A percentile compares a stretch with the other conserved stretches of the same genome.
Conservation (phyloP, 129 eudicot species). For the Artemisia annua region DNA sequence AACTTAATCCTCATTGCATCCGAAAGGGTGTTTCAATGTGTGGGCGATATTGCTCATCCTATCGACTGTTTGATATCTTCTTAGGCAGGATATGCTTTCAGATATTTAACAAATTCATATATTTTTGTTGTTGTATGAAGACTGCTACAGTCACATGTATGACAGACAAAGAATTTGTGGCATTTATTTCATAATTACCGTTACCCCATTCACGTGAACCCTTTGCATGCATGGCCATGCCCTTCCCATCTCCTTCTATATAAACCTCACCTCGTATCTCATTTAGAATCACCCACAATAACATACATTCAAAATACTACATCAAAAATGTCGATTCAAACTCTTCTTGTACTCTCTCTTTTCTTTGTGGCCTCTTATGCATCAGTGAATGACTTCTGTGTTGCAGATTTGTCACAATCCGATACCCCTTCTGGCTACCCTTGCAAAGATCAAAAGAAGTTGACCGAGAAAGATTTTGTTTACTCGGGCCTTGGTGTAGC, state of each 20-base stretch:
- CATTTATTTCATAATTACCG: slow-evolving; percentile 19
- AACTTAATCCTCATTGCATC: not conserved
- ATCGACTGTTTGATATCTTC: slow-evolving; percentile 3
- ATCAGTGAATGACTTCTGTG: slow-evolving; percentile 78
- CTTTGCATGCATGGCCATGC: slow-evolving; percentile 47
- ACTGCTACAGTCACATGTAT: slow-evolving; percentile 40
- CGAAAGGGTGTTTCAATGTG: slow-evolving; percentile 6
- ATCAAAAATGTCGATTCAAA: slow-evolving; percentile 35
- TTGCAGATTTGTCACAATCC: slow-evolving; percentile 52
- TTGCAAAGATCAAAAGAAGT: slow-evolving; percentile 55
- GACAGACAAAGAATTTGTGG: slow-evolving; percentile 39
- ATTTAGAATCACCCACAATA: not conserved
- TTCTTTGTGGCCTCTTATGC: slow-evolving; percentile 51
- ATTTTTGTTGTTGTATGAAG: slow-evolving; percentile 25
- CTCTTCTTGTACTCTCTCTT: slow-evolving; percentile 37
- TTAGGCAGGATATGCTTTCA: slow-evolving; percentile 24
- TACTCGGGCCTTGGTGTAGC: slow-evolving; percentile 58
- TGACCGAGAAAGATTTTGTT: slow-evolving; percentile 56
- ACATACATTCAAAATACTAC: not conserved
- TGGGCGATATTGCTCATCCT: slow-evolving; percentile 11
- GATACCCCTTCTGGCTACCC: slow-evolving; percentile 74
- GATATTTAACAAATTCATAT: slow-evolving; percentile 15
- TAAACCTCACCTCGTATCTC: slow-evolving; percentile 30
- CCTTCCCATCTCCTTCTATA: slow-evolving; percentile 37
- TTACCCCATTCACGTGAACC: slow-evolving; percentile 37